Percentiles rank a stretch among this genome's conserved stretches.
phyloP scores from a whole-genome alignment of 192 early-diverging fungal genomes.

The Geosiphon pyriformis region DNA sequence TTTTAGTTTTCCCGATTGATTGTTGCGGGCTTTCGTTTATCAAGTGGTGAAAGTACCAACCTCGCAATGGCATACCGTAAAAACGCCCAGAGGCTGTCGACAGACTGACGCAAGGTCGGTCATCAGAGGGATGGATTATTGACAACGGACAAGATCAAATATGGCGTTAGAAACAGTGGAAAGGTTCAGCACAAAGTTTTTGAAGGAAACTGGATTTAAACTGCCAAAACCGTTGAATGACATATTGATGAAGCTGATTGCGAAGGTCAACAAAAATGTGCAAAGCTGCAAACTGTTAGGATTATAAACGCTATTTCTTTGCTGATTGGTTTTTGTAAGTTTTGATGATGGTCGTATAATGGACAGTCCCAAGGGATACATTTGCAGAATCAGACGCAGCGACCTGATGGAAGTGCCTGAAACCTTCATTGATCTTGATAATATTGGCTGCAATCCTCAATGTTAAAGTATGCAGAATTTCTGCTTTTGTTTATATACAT shows the following conservation, averaged over 20 bases:
- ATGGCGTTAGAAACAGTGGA: not conserved
- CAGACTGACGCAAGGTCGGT: too few species aligned
- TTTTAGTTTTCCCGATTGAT: slow-evolving; percentile 8
- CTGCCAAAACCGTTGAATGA: not conserved
- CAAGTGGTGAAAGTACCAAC: slow-evolving; percentile 12
- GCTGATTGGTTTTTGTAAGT: not conserved
- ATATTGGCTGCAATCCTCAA: not conserved
- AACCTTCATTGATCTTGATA: not conserved
- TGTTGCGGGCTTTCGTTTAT: not conserved
- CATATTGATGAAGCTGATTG: not conserved
- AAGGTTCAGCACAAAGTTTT: not conserved
- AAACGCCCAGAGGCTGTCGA: too few species aligned
- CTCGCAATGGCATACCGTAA: slow-evolving; percentile 7
- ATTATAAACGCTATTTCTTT: not conserved
- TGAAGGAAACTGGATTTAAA: not conserved
- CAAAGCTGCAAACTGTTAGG: slow-evolving; percentile 1
- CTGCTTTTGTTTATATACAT: not conserved
- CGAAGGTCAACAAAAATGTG: not conserved
- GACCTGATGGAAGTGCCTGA: not conserved
- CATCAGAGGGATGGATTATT: too few species aligned
- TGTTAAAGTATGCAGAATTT: slow-evolving; percentile 6
- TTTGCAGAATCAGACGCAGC: slow-evolving; percentile 2
- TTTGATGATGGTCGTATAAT: not conserved
- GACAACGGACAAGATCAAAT: not conserved
- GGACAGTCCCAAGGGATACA: slow-evolving; percentile 1